phyloP scores from a whole-genome alignment of 768 basidiomycete genomes.

The Leccinum pellstonianum region DNA sequence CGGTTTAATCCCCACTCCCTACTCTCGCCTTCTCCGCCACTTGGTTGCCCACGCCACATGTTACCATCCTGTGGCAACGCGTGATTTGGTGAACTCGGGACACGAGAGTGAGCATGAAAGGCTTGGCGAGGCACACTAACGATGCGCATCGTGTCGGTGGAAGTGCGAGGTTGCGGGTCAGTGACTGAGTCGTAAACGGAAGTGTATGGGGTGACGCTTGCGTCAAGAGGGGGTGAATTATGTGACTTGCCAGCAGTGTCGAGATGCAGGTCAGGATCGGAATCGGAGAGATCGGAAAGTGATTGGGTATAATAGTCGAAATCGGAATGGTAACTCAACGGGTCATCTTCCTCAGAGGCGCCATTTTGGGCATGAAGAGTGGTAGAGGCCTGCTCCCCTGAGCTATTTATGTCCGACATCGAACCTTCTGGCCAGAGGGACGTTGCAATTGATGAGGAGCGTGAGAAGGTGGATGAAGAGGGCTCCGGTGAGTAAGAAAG shows the following conservation, averaged over 20 bases:
- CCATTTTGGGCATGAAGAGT: constrained; percentile 6
- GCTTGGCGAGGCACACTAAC: constrained; percentile 1
- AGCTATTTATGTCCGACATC: constrained; percentile 18
- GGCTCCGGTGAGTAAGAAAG: constrained; percentile 35
- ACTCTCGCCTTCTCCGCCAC: constrained; percentile 11
- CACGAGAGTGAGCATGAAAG: background rate
- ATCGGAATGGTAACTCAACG: constrained; percentile 36
- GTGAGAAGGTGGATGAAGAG: constrained; percentile 40
- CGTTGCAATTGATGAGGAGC: constrained; percentile 41
- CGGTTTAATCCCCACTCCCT: constrained; percentile 10
- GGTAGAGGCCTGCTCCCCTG: constrained; percentile 7
- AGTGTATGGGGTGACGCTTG: constrained; percentile 16
- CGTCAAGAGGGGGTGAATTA: constrained; percentile 12
- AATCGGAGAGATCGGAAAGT: constrained; percentile 32
- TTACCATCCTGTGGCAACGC: constrained; percentile 15
- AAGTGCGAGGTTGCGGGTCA: constrained; percentile 43
- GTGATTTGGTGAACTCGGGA: constrained; percentile 1
- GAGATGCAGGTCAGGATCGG: constrained; percentile 21
- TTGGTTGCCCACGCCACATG: constrained; percentile 23
- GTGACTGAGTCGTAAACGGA: constrained; percentile 26
- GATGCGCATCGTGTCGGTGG: constrained; percentile 36
- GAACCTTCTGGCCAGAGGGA: constrained; percentile 28
- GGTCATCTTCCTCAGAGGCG: constrained; percentile 28
- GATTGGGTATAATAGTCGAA: constrained; percentile 38
- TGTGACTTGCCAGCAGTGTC: constrained; percentile 3